These are phyloP conservation scores for Candida orba DNA, from an alignment of 805 yeast species.

Conservation along the genomic window DNA sequence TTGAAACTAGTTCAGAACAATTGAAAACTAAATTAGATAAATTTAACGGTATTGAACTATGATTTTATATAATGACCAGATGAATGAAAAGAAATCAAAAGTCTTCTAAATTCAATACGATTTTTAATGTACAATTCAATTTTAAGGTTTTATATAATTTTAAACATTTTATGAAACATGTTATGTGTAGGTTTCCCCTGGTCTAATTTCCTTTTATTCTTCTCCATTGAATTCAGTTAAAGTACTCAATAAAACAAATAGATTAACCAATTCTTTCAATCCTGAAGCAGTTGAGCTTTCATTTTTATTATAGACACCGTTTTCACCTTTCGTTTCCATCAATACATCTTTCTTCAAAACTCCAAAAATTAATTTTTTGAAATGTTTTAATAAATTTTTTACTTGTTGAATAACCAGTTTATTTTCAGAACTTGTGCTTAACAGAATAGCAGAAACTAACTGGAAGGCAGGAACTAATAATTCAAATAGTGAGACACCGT, in stretches of 20 bases:
- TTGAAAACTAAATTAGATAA: slow-evolving; percentile 59
- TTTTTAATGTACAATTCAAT: slow-evolving; percentile 4
- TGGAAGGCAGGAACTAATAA: slow-evolving; percentile 70
- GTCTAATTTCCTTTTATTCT: slow-evolving; percentile 12
- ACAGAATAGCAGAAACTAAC: slow-evolving; percentile 53
- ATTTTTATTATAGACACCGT: slow-evolving; percentile 19
- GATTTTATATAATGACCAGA: not conserved
- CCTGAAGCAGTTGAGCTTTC: slow-evolving; percentile 28
- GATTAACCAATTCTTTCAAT: slow-evolving; percentile 45
- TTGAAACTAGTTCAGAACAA: slow-evolving; percentile 64
- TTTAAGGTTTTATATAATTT: not conserved
- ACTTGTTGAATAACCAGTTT: slow-evolving; percentile 49
- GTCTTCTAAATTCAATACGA: not conserved
- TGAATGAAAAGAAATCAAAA: too few species aligned
- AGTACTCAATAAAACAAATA: slow-evolving; percentile 47
- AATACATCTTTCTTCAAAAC: slow-evolving; percentile 52
- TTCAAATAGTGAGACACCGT: slow-evolving; percentile 52
- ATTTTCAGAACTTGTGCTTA: slow-evolving; percentile 76
- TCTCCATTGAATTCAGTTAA: slow-evolving; percentile 38
- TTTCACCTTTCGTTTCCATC: slow-evolving; percentile 23
- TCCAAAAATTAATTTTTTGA: slow-evolving; percentile 51
- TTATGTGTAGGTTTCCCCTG: not conserved
- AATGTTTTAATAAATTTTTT: slow-evolving; percentile 41
- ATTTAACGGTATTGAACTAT: slow-evolving; percentile 17
- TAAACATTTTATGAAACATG: too few species aligned